These are phyloP conservation scores for Suillus variegatus DNA, from an alignment of 768 basidiomycete species.

Conservation along the genomic window DNA sequence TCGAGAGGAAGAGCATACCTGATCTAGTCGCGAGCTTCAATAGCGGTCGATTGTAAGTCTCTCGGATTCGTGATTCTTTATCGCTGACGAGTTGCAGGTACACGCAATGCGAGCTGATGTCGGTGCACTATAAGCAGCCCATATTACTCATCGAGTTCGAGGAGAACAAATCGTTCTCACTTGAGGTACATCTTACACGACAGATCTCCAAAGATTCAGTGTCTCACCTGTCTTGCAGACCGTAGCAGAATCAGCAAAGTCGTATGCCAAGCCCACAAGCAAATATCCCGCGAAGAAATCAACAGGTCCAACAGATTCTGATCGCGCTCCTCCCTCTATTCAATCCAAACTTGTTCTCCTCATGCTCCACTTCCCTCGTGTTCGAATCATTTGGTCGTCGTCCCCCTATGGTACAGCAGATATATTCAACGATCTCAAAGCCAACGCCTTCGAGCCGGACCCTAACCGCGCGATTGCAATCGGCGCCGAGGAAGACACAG, in stretches of 20 bases:
- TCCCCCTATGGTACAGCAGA: conserved; percentile 91
- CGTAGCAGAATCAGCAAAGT: conserved; percentile 60
- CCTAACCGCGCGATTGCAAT: conserved; percentile 70
- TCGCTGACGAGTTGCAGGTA: conserved; percentile 53
- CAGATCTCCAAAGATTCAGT: background rate
- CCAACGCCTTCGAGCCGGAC: conserved; percentile 79
- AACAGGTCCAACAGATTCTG: conserved; percentile 21
- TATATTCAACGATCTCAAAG: conserved; percentile 91
- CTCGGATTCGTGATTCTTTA: background rate
- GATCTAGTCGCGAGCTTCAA: conserved; percentile 94
- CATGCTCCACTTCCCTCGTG: conserved; percentile 84
- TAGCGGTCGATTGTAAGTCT: conserved; percentile 85
- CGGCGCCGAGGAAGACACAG: conserved; percentile 77
- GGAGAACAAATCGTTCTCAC: conserved; percentile 91
- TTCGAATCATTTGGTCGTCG: conserved; percentile 97
- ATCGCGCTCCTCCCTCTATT: conserved; percentile 52
- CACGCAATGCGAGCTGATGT: conserved; percentile 97
- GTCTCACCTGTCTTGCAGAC: conserved; percentile 38
- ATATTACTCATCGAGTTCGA: conserved; percentile 96
- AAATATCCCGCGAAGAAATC: conserved; percentile 57
- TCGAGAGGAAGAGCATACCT: conserved; percentile 93
- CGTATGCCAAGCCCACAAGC: conserved; percentile 60
- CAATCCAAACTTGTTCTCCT: conserved; percentile 94
- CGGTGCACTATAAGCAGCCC: conserved; percentile 91
- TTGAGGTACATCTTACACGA: conserved; percentile 58